These are phyloP conservation scores for Trypanosoma platydactyli DNA, from an alignment of 208 protist species.

Conservation along the genomic window DNA sequence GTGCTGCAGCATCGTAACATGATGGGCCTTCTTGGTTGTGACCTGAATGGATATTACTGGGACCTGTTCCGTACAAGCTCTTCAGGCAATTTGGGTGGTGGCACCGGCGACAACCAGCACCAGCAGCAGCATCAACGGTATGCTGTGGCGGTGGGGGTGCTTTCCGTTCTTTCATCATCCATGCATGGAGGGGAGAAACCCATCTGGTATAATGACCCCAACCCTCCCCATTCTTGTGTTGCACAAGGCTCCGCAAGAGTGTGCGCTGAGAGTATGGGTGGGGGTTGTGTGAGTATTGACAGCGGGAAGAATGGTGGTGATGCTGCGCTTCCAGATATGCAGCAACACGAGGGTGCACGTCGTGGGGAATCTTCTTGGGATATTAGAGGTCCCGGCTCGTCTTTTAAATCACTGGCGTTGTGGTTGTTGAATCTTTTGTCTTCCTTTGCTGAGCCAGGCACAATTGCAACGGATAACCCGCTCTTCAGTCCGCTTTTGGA, in stretches of 20 bases:
- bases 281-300: not conserved
- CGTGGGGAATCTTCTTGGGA: slow-evolving; percentile 1
- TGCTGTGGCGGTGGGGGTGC: slow-evolving; percentile 9
- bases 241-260: not conserved
- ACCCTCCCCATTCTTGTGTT: not conserved
- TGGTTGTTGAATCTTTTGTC: slow-evolving; percentile 65
- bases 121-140: slow-evolving; percentile 8
- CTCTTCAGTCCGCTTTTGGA: slow-evolving; percentile 81
- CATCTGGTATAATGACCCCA: not conserved
- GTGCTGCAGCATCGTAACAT: slow-evolving; percentile 27
- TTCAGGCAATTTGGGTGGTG: not conserved
- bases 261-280: not conserved
- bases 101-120: too few relatives aligned
- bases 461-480: slow-evolving; percentile 19
- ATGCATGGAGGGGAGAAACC: too few relatives aligned
- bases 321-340: not conserved
- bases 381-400: slow-evolving; percentile 15
- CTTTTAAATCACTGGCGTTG: slow-evolving; percentile 42
- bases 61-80: slow-evolving; percentile 23
- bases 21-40: slow-evolving; percentile 32
- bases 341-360: not conserved
- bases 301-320: not conserved
- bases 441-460: slow-evolving; percentile 52
- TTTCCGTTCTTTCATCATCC: too few relatives aligned
- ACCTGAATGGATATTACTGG: slow-evolving; percentile 26